Conservation (phyloP, 2,329 filamentous ascomycete genomes). For the Albophoma yamanashiensis region DNA sequence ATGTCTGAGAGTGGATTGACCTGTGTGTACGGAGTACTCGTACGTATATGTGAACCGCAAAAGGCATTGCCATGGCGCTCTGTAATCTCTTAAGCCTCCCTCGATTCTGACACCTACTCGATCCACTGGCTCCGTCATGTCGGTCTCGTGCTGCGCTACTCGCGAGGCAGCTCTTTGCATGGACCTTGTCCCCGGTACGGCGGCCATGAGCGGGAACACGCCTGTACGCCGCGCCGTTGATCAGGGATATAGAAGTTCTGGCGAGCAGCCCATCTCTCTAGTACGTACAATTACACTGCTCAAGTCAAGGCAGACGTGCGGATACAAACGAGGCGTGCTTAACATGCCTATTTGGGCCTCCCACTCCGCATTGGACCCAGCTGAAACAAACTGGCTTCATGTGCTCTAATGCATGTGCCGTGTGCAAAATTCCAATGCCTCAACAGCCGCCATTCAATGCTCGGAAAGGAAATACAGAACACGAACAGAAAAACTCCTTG, state of each 20-base stretch:
- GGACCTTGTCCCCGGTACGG: background rate
- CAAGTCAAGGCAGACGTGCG: background rate
- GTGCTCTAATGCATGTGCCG: background rate
- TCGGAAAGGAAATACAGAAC: background rate
- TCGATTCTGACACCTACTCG: no score
- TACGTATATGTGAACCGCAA: no score
- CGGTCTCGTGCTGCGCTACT: no score
- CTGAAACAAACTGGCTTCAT: background rate
- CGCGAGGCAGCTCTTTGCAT: no score
- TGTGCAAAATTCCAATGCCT: background rate
- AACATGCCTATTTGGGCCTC: background rate
- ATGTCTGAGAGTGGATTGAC: no score
- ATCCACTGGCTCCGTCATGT: no score
- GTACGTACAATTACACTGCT: background rate
- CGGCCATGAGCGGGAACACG: background rate
- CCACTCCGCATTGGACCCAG: background rate
- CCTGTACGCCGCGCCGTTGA: background rate
- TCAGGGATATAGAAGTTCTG: background rate
- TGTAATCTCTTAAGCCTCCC: no score
- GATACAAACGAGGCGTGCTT: background rate
- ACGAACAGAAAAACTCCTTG: constrained; percentile 14
- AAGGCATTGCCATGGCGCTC: no score
- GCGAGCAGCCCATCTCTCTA: background rate
- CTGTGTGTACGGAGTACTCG: no score
- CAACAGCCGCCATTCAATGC: background rate